Conservation (phyloP, 805 yeast genomes). For the Jamesozyma gamospora region DNA sequence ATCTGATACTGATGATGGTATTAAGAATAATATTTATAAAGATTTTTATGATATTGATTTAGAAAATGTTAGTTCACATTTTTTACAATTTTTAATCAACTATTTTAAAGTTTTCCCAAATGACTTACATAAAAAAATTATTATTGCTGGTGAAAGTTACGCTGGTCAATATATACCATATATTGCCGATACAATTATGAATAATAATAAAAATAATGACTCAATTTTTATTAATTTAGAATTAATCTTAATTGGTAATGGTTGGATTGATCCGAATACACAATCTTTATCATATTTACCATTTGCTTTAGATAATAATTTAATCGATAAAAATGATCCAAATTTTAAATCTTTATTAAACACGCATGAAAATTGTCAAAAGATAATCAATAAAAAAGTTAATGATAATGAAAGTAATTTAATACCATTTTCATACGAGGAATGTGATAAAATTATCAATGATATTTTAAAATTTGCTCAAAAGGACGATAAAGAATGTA, state of each 20-base stretch:
- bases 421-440: constrained; percentile 22
- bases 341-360: constrained; percentile 34
- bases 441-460: constrained; percentile 38
- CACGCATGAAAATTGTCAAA: constrained; percentile 54
- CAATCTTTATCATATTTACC: constrained; percentile 79
- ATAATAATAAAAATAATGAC: constrained; percentile 29
- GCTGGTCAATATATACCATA: constrained; percentile 97
- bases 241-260: constrained; percentile 79
- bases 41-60: constrained; percentile 12
- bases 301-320: constrained; percentile 48
- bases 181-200: constrained; percentile 54
- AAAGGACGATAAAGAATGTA: constrained; percentile 34
- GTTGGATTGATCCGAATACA: constrained; percentile 83
- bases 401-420: constrained; percentile 16
- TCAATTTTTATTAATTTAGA: constrained; percentile 32
- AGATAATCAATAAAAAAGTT: constrained; percentile 27
- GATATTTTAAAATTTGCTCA: constrained; percentile 17
- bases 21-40: neutral
- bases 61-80: constrained; percentile 43
- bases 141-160: constrained; percentile 88
- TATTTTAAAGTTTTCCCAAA: constrained; percentile 69
- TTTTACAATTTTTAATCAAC: constrained; percentile 52
- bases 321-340: constrained; percentile 38
- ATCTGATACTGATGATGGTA: too few relatives aligned
- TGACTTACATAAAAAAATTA: constrained; percentile 50